Evolutionary conservation across 2,329 filamentous ascomycete genomes (phyloP), one percentile per base, ranked within the genome.

Genomic region (Botryotinia globosa): DNA sequence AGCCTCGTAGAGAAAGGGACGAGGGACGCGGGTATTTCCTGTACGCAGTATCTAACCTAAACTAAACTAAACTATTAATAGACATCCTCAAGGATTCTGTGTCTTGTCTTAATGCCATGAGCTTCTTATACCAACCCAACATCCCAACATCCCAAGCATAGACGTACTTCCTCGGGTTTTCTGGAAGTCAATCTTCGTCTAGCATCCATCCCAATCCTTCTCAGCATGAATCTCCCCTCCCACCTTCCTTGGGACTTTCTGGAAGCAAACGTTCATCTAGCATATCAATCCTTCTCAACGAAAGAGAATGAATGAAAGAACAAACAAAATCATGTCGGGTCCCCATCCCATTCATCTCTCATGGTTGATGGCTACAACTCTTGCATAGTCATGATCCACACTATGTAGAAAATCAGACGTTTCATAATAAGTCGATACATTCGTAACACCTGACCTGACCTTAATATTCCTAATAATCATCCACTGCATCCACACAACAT

Each of bases 41-140:
- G 34, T 62, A 39, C 22, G 18, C 39, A 14, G 20, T 22, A 8
- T 16, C 16, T 12, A n/a, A n/a, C n/a, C n/a, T n/a, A n/a, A n/a
- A n/a, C n/a, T n/a, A n/a, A n/a, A n/a, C n/a, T n/a, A 62, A 9
- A n/a, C 37, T 66, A 66, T 66, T 54, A 54, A 66, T 66, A 66
- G 45, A 29, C 20, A 39, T 54, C 39, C 64, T 66, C 64, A 14
- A 66, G 64, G 44, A 54, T 66, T 34, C 25, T 4, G 3, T 54
- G 16, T 39, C 64, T 29, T 54, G 16, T 39, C 64, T 29, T 54
- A 66, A n/a, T 66, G 45, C 42, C 42, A 39, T 61, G 56, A 58
- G 56, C 29, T 58, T 34, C 56, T 34, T 58, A 34, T 34, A n/a
- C 20, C 22, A 16, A 61, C 32, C 56, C 32, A 59, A 5, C 34